A percentile compares a stretch with the other conserved stretches of the same genome.
Conservation (phyloP, 352 stramenopile genomes). For the Phytophthora nicotianae region DNA sequence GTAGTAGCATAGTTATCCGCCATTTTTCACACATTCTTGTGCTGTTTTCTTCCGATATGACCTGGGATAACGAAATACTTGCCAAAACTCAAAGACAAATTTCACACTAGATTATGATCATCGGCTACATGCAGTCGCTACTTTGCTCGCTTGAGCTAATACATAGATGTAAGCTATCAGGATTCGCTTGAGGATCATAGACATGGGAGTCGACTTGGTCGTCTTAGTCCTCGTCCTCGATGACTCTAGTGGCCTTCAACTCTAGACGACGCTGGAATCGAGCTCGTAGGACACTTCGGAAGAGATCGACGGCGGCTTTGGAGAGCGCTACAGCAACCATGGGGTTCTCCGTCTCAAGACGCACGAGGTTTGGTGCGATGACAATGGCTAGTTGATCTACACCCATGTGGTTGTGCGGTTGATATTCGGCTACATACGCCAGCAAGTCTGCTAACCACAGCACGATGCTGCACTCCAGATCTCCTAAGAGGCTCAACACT, state of each 20-base stretch:
- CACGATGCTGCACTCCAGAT: constrained; percentile 64
- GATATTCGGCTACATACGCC: constrained; percentile 66
- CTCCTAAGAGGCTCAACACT: constrained; percentile 53
- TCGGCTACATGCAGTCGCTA: constrained; percentile 20
- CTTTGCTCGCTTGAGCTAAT: constrained; percentile 25
- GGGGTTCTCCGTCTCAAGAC: constrained; percentile 83
- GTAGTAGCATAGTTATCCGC: constrained; percentile 35
- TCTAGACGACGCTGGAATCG: constrained; percentile 38
- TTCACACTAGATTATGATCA: constrained; percentile 36
- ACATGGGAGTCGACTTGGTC: constrained; percentile 19
- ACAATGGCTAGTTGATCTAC: constrained; percentile 90
- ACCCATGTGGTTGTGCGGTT: constrained; percentile 89
- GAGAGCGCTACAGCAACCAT: constrained; percentile 87
- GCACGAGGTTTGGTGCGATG: constrained; percentile 89
- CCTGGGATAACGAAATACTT: too few relatives aligned
- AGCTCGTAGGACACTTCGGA: constrained; percentile 56
- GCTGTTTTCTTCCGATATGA: too few relatives aligned
- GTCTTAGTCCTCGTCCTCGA: constrained; percentile 8
- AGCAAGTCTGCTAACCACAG: constrained; percentile 88
- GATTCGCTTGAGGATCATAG: constrained; percentile 21
- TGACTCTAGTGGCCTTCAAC: constrained; percentile 16
- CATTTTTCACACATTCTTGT: not conserved
- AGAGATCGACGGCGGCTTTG: constrained; percentile 85
- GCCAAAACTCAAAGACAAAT: constrained; percentile 20
- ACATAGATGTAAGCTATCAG: constrained; percentile 27